A percentile compares a stretch with the other conserved stretches of the same genome.
Evolutionary conservation across 164 flowering plant genomes (phyloP).

Genomic region (Sextonia rubra): DNA sequence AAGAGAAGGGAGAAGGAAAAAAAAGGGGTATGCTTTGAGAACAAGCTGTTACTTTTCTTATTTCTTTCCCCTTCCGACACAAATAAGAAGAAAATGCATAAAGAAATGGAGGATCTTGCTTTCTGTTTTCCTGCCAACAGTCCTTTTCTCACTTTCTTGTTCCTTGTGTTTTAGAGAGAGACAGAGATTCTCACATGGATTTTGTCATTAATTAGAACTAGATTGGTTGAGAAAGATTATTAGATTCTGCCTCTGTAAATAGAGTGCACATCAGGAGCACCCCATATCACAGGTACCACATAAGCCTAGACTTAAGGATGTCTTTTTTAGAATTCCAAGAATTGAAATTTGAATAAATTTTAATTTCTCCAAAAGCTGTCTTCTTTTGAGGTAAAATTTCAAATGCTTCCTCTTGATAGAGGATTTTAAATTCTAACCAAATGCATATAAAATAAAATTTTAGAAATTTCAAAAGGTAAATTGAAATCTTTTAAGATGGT

Average conservation of each 20-base stretch:
- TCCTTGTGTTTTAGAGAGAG: neutral
- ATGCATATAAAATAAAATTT: too few relatives aligned
- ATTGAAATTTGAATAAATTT: too few relatives aligned
- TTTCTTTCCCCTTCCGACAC: conserved; percentile 5
- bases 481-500: neutral
- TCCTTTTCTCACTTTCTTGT: neutral
- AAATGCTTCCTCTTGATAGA: too few relatives aligned
- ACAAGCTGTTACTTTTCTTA: conserved; percentile 21
- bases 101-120: neutral
- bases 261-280: too few relatives aligned
- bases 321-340: too few relatives aligned
- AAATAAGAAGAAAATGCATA: conserved; percentile 4
- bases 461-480: too few relatives aligned
- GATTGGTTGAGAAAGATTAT: conserved; percentile 5
- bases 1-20: neutral
- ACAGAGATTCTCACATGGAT: neutral
- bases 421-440: too few relatives aligned
- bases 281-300: too few relatives aligned
- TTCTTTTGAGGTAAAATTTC: too few relatives aligned
- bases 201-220: neutral
- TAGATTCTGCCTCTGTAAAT: conserved; percentile 1
- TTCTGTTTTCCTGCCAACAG: neutral
- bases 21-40: conserved; percentile 17
- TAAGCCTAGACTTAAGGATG: too few relatives aligned
- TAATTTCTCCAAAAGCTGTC: too few relatives aligned